phyloP scores from a whole-genome alignment of 495 filamentous ascomycete species.

The Aspergillus sclerotioniger region DNA sequence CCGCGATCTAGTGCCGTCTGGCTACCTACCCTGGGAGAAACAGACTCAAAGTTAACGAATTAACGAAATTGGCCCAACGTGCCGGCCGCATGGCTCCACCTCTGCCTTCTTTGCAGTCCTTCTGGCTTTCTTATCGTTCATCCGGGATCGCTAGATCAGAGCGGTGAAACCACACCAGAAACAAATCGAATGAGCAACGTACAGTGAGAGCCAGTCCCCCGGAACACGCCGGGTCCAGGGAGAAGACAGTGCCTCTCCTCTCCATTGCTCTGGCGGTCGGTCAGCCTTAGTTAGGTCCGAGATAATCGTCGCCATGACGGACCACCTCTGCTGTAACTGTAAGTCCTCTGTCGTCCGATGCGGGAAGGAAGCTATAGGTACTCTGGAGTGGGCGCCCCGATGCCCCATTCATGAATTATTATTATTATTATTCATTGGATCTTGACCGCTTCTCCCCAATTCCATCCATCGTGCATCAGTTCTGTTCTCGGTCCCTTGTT shows the following conservation, averaged over 20 bases:
- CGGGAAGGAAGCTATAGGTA: conserved; percentile 18
- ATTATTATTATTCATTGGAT: conserved; percentile 4
- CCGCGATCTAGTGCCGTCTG: conserved; percentile 17
- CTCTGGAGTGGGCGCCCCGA: conserved; percentile 7
- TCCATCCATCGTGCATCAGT: not conserved
- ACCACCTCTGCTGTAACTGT: not conserved
- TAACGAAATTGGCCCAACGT: conserved; percentile 25
- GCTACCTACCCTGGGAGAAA: conserved; percentile 14
- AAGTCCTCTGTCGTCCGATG: conserved; percentile 13
- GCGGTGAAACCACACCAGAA: conserved; percentile 26
- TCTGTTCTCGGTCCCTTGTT: not conserved
- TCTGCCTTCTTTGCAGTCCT: conserved; percentile 12
- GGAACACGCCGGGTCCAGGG: conserved; percentile 27
- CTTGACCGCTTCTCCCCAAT: conserved; percentile 26
- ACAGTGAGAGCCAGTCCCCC: conserved; percentile 21
- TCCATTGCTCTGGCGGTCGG: not conserved
- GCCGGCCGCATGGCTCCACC: conserved; percentile 23
- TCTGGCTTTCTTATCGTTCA: conserved; percentile 26
- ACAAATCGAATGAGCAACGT: conserved; percentile 15
- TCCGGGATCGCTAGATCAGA: conserved; percentile 16
- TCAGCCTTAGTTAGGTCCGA: not conserved
- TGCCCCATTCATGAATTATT: conserved; percentile 17
- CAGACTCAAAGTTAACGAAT: conserved; percentile 19
- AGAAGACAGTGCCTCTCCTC: conserved; percentile 10
- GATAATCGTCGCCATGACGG: conserved; percentile 11